Evolutionary conservation across 345 rosid species (phyloP), one percentile per base, ranked within the genome.

Genomic region (Rhizophora mangle): DNA sequence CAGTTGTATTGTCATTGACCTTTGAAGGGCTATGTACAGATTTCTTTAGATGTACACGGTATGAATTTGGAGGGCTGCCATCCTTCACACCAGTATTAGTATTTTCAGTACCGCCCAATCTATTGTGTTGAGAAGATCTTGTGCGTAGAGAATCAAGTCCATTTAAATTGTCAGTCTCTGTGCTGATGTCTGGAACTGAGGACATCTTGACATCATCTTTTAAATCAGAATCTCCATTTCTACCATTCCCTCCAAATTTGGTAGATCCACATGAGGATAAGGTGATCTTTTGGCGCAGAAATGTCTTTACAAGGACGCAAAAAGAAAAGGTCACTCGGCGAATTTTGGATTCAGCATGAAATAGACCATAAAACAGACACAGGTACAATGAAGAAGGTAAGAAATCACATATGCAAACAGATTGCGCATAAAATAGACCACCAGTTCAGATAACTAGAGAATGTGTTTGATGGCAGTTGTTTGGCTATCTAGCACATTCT

Each of bases 201-300:
- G 67, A 73, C 61, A 26, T 51, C 19, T 73, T 54, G 30, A 18
- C 72, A 31, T 61, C 63, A 73, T 8, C 53, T 65, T 73, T 54
- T 6, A 60, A 5, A 27, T 60, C 61, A 60, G 64, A 51, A 20
- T 59, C 66, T 36, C 30, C 53, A 29, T 15, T 73, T 15, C 55
- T 37, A 24, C 62, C 77, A 55, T 54, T 43, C 63, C 24, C 60
- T 1, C 49, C 16, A 21, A 8, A 46, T 27, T 63, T 26, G 10
- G 22, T 43, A 18, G 62, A 36, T 76, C 68, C 76, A 68, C 85
- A 68, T 39, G 98, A 86, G 56, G 88, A 92, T 58, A 94, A 72
- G 32, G 89, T 91, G 65, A 86, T 84, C 88, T 89, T 94, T 77
- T 94, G 98, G 58, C 98, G 96, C 87, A 89, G 71, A 76, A 91